Evolutionary conservation across 2,329 filamentous ascomycete species (phyloP), one percentile per base, ranked within the genome.

Genomic region (Paracoccidioides brasiliensis): DNA sequence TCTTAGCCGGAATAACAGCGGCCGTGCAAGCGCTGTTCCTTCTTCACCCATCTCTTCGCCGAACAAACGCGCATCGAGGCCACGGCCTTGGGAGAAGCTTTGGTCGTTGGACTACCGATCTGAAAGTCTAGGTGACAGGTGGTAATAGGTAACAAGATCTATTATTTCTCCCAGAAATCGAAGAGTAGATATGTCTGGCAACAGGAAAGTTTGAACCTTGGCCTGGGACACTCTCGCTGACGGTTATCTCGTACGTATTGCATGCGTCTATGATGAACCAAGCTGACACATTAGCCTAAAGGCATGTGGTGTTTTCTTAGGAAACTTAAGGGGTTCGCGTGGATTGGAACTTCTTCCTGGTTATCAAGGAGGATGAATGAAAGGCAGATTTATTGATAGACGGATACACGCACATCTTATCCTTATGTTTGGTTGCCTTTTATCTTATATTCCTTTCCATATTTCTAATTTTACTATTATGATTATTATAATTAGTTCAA

Each of bases 91-190:
- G 71, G 70, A 73, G 59, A 73, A 69, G 53, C 53, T 74, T 12
- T 74, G 71, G 65, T 73, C 70, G 52, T 64, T 74, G 53, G 71
- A 74, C 53, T 74, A 72, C 64, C 67, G 68, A 15, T 59, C 67
- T 32, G 70, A 71, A 53, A 63, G 64, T 55, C 60, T 62, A 6
- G 55, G 57, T 52, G 53, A 55, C 63, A 6, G 55, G 57, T 52
- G 53, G 55, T 53, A 63, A 59, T 56, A 54, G 51, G 28, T 56
- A 45, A 51, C 38, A n/a, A 41, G 9, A n/a, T 6, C 22, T 41
- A n/a, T 45, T 4, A 2, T 22, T 37, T 50, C 30, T n/a, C 4
- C 28, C 12, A 8, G 44, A n/a, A 35, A 22, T 22, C 22, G 14
- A 35, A 35, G 30, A 35, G 30, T 32, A 32, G 30, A 8, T 6